Evolutionary conservation across 176 grass and related monocot species (phyloP), one percentile per base, ranked within the genome.

Genomic region (Hordeum marinum): DNA sequence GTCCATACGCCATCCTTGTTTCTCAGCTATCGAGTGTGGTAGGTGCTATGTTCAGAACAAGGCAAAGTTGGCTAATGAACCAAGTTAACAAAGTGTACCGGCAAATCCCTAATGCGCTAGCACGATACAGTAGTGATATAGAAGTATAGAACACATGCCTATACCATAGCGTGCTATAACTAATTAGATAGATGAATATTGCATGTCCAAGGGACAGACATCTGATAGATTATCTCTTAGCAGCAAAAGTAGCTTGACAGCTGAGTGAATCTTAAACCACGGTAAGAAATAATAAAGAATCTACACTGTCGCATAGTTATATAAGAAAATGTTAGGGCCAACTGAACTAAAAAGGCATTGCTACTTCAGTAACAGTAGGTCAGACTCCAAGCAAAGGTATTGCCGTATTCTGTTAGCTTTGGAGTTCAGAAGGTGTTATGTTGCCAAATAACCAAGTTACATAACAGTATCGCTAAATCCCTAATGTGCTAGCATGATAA

Each of bases 161-260:
- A 65, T 32, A 39, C 42, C 20, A 81, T n/a, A 66, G n/a, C 63
- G 31, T 74, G 64, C 15, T 32, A 6, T 43, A 64, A 65, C 58
- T 52, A 64, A 81, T 36, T n/a, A 35, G 71, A 84, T 13, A 76
- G 73, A 57, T 6, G 66, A 58, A 85, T 24, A 29, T 10, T 78
- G 13, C 18, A 77, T 77, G 46, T 20, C 29, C 23, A 54, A 27
- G 14, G 59, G 1, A 69, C 8, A 78, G n/a, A 59, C 25, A 43
- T 85, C 42, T 69, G 36, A 18, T 25, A 85, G 50, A 25, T 46
- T 59, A 69, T 70, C 54, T 60, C 36, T 60, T 14, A 71, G 39
- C 46, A 71, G n/a, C 24, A 41, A 48, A 48, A 18, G 41, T 73
- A 73, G 67, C 67, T 12, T 70, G 36, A 70, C 20, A 70, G 39